Base-by-base conservation (phyloP, 75 land plant species). In the Larix kaempferi region DNA sequence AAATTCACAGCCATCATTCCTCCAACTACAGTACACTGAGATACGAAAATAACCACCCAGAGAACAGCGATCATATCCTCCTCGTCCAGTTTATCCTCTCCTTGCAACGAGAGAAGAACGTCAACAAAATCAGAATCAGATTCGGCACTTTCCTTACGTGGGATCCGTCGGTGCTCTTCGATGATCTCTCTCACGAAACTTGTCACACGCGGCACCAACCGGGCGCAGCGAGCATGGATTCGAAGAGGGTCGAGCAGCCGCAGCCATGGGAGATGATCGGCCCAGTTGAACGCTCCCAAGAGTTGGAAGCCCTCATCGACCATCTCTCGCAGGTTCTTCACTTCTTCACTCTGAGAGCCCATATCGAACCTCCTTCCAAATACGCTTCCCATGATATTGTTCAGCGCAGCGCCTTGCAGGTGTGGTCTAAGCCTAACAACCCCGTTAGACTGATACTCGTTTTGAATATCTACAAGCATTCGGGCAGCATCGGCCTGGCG, bases 241-340 rank as follows among this genome's bases (percentile, higher is more conserved):
- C 75, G 57, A 37, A 56, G 73, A 4, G 88, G 86, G 59, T 92
- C 94, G 12, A 57, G 19, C 56, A 82, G 49, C 21, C 73, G 41
- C 7, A 81, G 75, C 81, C 84, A 87, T 0, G 94, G 94, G 0
- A 92, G 78, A 59, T 88, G 84, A 54, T 92, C 92, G 2, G 88
- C 86, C 88, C 86, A 92, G 82, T 92, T 89, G 83, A 89, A 92
- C 0, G 92, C 89, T 5, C 92, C 90, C n/a, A 88, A 76, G 1
- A 89, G 85, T 69, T 91, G 89, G 72, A 91, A 91, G 5, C 94
- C 91, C 78, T 91, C 94, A 6, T 83, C 37, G 10, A 91, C 88
- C 89, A 91, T 85, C 11, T 58, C 81, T 16, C 71, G 29, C 54
- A 89, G 74, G 83, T 81, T 72, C 41, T 17, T 54, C 1, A 76